phyloP scores from a whole-genome alignment of 768 basidiomycete genomes.

The Gymnopilus dilepis region DNA sequence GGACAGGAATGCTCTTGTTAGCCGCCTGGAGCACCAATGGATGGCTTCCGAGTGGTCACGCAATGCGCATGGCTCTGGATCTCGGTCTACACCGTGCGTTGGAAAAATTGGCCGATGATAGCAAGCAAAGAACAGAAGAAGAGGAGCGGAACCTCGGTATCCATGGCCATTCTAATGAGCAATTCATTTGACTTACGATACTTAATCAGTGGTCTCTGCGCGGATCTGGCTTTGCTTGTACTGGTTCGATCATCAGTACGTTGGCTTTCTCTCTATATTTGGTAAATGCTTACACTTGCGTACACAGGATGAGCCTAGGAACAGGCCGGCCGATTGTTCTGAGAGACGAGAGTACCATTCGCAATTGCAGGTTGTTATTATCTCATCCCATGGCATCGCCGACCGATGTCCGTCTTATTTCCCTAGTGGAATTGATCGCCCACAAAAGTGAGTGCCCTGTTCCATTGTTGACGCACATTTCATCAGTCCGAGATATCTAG shows the following conservation, averaged over 20 bases:
- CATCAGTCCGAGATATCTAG: conserved; percentile 45
- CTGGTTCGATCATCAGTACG: conserved; percentile 95
- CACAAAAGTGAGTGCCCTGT: conserved; percentile 74
- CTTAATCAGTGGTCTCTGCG: conserved; percentile 77
- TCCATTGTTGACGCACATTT: conserved; percentile 7
- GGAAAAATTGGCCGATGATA: conserved; percentile 85
- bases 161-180: conserved; percentile 24
- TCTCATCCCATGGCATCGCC: conserved; percentile 86
- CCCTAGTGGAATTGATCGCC: conserved; percentile 87
- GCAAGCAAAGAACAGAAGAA: conserved; percentile 72
- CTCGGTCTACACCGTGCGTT: conserved; percentile 91
- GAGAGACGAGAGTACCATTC: conserved; percentile 86
- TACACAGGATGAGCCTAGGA: conserved; percentile 82
- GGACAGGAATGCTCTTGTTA: conserved; percentile 83
- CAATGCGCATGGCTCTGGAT: conserved; percentile 95
- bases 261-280: conserved; percentile 15
- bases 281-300: conserved; percentile 14
- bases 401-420: conserved; percentile 88
- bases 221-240: conserved; percentile 95
- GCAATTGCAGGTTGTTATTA: conserved; percentile 82
- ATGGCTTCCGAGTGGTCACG: conserved; percentile 95
- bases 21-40: conserved; percentile 95
- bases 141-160: conserved; percentile 87
- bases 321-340: conserved; percentile 91
- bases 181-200: conserved; percentile 16